phyloP scores from a whole-genome alignment of 78 protist genomes.

The Dictyostelium citrinum region DNA sequence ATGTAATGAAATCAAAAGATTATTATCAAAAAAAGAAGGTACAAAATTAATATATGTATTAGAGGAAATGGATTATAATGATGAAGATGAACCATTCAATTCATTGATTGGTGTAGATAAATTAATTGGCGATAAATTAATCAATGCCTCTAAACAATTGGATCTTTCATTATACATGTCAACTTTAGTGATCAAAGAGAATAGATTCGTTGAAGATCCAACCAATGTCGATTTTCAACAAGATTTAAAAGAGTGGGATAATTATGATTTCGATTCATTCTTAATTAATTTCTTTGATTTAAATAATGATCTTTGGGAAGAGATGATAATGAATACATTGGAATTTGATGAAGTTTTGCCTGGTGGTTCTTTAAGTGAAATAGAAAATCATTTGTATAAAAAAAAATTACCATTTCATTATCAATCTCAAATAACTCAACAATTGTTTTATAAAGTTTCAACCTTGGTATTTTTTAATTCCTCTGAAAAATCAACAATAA shows the following conservation, averaged over 20 bases:
- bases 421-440: background rate
- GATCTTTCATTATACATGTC: background rate
- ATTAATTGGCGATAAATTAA: background rate
- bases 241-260: background rate
- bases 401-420: background rate
- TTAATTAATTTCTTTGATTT: background rate
- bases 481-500: background rate
- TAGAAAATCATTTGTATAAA: background rate
- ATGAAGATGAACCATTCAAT: background rate
- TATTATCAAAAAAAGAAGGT: background rate
- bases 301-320: background rate
- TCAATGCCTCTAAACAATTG: background rate
- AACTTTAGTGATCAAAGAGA: background rate
- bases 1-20: background rate
- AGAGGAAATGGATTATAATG: background rate
- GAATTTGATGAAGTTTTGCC: background rate
- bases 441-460: background rate
- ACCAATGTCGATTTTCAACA: background rate
- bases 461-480: background rate
- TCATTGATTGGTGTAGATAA: background rate
- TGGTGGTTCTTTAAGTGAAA: background rate
- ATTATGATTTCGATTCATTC: background rate
- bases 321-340: background rate
- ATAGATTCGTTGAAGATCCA: background rate
- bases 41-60: background rate